Evolutionary conservation across 345 rosid species (phyloP), one percentile per base, ranked within the genome.

Genomic region (Arabis hirsuta): DNA sequence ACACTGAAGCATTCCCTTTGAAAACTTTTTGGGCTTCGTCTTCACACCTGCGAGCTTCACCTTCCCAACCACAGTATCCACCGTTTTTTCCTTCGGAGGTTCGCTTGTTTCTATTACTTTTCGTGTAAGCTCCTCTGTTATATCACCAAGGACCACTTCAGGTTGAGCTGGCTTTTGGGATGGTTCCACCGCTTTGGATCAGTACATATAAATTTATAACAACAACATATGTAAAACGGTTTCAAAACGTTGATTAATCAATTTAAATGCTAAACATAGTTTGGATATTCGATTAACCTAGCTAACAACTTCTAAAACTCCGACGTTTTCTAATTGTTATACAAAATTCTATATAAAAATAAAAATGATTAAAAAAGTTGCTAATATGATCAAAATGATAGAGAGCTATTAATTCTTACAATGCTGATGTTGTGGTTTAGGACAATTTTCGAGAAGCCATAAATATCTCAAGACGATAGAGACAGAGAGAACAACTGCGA

Each of bases 401-500:
- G 5, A 12, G 31, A 47, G 4, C 12, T 12, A 11, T 16, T 16
- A 16, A 16, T 64, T 50, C 69, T 50, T 65, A 50, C 57, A 36
- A 32, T 7, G 29, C 34, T 48, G 69, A 36, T 19, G 8, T 32
- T 64, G 46, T 34, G 34, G 6, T 47, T 47, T 20, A 64, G 44
- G 29, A 47, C 19, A 50, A 12, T 7, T 34, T 19, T 38, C 57
- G 9, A 64, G 12, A 64, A 20, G 7, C 69, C 56, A 64, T 20
- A 48, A 36, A 64, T 20, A 64, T 48, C 69, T 64, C 56, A 64
- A 64, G 56, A 64, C 20, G 8, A 48, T 13, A 34, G 24, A 19
- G 9, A 34, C 57, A 64, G 31, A 34, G 22, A 64, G 32, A 64
- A 19, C 32, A 50, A 48, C 20, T 11, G 26, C 20, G 1, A 20